Evolutionary conservation across 1,284 basidiomycete species (phyloP).

Genomic region (Trichosporon asahii): DNA sequence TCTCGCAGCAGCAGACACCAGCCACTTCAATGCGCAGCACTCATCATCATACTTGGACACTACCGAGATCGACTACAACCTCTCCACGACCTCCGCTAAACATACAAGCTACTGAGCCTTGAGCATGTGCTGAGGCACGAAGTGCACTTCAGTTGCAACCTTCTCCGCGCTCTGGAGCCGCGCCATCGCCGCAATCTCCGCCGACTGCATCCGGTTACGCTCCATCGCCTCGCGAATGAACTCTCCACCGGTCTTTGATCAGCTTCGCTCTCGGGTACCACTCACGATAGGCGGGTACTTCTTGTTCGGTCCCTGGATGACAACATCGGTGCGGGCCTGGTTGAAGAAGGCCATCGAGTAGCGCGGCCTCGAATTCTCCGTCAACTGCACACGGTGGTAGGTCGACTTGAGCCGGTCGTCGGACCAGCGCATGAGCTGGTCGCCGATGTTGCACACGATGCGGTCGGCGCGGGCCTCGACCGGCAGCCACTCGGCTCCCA

Average conservation of each 20-base stretch:
- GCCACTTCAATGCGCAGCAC: too few species aligned
- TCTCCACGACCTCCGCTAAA: too few species aligned
- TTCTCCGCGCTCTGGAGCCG: slow-evolving; percentile 22
- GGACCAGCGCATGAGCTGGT: slow-evolving; percentile 37
- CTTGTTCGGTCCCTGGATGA: slow-evolving; percentile 38
- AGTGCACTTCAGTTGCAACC: slow-evolving; percentile 30
- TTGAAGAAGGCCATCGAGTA: slow-evolving; percentile 44
- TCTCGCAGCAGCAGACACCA: too few species aligned
- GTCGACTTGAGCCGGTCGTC: slow-evolving; percentile 39
- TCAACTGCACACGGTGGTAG: slow-evolving; percentile 37
- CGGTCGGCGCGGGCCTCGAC: slow-evolving; percentile 34
- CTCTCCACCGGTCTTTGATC: slow-evolving; percentile 24
- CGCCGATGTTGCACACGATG: slow-evolving; percentile 43
- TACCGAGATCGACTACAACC: neutral
- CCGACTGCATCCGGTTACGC: slow-evolving; percentile 35
- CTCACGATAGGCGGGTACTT: slow-evolving; percentile 37
- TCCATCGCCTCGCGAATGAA: slow-evolving; percentile 36
- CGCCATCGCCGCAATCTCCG: slow-evolving; percentile 28
- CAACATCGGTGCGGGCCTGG: slow-evolving; percentile 29
- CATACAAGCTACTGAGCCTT: neutral
- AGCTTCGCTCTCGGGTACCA: neutral
- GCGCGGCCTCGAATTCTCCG: slow-evolving; percentile 27
- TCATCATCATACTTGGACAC: neutral
- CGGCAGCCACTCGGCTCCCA: slow-evolving; percentile 35
- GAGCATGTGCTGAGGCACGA: slow-evolving; percentile 30